Percentiles rank a stretch among this genome's conserved stretches.
phyloP scores from a whole-genome alignment of 2,329 filamentous ascomycete genomes.

The Bertia moriformis region DNA sequence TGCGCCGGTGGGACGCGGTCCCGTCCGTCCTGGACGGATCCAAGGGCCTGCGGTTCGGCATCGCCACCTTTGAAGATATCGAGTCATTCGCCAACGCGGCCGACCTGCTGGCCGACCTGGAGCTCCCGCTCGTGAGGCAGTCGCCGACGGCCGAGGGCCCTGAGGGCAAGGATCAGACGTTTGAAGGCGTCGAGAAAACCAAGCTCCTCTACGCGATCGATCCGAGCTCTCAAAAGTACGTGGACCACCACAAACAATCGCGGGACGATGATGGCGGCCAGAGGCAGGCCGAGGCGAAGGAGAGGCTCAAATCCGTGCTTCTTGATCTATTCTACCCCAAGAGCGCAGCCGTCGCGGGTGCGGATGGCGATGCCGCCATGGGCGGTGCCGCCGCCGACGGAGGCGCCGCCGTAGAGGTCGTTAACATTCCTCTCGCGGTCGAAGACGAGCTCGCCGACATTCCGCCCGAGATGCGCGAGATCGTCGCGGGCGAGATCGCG shows the following conservation, averaged over 20 bases:
- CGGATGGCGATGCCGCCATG: constrained; percentile 61
- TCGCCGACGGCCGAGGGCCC: constrained; percentile 25
- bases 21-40: constrained; percentile 44
- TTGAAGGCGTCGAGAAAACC: constrained; percentile 49
- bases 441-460: constrained; percentile 82
- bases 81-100: constrained; percentile 76
- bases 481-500: constrained; percentile 58
- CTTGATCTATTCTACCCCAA: constrained; percentile 59
- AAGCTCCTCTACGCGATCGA: constrained; percentile 66
- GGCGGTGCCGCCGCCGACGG: constrained; percentile 36
- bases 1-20: constrained; percentile 79
- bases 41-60: constrained; percentile 78
- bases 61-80: constrained; percentile 85
- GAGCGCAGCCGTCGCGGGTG: constrained; percentile 32
- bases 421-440: constrained; percentile 72
- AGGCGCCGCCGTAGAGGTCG: constrained; percentile 62
- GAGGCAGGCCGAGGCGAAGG: constrained; percentile 41
- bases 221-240: constrained; percentile 66
- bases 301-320: constrained; percentile 54
- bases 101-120: constrained; percentile 68
- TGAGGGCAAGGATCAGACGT: constrained; percentile 25
- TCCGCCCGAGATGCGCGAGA: constrained; percentile 60
- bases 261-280: constrained; percentile 14
- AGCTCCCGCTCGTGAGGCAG: constrained; percentile 70
- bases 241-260: constrained; percentile 65